Percentiles rank a stretch among this genome's conserved stretches.
Evolutionary conservation across 2,329 filamentous ascomycete species (phyloP).

Genomic region (Juglanconis juglandina): DNA sequence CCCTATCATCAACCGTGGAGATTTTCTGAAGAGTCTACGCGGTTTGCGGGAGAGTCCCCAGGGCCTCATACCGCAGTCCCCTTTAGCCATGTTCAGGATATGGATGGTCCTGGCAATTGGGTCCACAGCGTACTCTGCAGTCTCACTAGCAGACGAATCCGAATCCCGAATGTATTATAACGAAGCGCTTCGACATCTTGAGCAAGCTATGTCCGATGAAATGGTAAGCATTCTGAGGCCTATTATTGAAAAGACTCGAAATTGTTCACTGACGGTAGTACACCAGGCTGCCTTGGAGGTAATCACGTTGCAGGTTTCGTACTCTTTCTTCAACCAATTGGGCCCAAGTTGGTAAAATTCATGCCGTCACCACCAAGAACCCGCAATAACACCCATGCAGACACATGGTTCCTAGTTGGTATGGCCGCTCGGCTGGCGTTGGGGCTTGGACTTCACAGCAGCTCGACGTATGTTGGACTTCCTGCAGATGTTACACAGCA

Average conservation of each 20-base stretch:
- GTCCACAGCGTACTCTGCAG: slow-evolving; percentile 41
- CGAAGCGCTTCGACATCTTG: slow-evolving; percentile 40
- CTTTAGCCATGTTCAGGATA: slow-evolving; percentile 37
- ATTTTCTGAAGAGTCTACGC: slow-evolving; percentile 32
- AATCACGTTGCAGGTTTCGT: slow-evolving; percentile 44
- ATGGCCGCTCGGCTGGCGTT: slow-evolving; percentile 40
- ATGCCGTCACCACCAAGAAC: neutral
- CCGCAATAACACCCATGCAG: slow-evolving; percentile 19
- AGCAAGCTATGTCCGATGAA: slow-evolving; percentile 35
- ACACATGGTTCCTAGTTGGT: slow-evolving; percentile 45
- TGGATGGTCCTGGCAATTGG: slow-evolving; percentile 49
- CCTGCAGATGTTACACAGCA: slow-evolving; percentile 31
- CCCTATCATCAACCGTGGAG: slow-evolving; percentile 35
- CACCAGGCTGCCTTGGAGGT: slow-evolving; percentile 41
- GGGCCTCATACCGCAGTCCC: slow-evolving; percentile 28
- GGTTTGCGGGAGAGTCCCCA: slow-evolving; percentile 29
- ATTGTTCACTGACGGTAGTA: too few species aligned
- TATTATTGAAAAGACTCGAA: too few species aligned
- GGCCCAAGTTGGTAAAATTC: slow-evolving; percentile 40
- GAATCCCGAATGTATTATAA: slow-evolving; percentile 41
- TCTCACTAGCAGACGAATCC: slow-evolving; percentile 39
- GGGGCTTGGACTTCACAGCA: slow-evolving; percentile 39
- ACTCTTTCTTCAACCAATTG: slow-evolving; percentile 46
- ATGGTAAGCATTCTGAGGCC: slow-evolving; percentile 34
- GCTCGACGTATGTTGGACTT: slow-evolving; percentile 32